phyloP scores from a whole-genome alignment of 2,329 filamentous ascomycete genomes.

The Aspergillus sp. region DNA sequence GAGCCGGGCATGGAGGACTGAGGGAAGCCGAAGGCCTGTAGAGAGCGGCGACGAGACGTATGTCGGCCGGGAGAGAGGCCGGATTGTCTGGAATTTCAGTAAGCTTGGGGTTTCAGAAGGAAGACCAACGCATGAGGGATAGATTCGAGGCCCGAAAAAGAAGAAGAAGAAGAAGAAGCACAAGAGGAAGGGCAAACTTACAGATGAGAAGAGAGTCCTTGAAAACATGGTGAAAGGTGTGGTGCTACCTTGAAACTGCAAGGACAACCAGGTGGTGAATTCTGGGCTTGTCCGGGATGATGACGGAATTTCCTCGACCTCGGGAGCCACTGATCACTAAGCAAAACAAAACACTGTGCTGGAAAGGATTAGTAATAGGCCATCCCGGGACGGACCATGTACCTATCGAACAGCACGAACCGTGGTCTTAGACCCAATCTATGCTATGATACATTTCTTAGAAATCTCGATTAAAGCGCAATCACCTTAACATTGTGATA shows the following conservation, averaged over 20 bases:
- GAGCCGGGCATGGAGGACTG: conserved; percentile 53
- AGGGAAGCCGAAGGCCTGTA: conserved; percentile 38
- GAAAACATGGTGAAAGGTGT: not conserved
- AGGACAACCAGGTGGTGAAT: not conserved
- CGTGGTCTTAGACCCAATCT: too few species aligned
- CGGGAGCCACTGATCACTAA: not conserved
- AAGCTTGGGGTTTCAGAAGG: not conserved
- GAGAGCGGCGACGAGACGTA: conserved; percentile 21
- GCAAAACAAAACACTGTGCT: not conserved
- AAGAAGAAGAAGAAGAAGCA: not conserved
- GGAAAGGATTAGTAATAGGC: not conserved
- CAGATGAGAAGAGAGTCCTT: not conserved
- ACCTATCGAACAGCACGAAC: too few species aligned
- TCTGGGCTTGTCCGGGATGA: not conserved
- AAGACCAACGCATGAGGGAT: not conserved
- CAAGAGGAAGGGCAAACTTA: not conserved
- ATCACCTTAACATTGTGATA: too few species aligned
- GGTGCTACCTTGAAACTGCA: not conserved
- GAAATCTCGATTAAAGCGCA: too few species aligned
- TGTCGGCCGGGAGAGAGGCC: conserved; percentile 28
- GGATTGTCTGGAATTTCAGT: conserved; percentile 25
- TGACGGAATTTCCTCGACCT: not conserved
- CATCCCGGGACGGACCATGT: not conserved
- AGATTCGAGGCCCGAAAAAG: not conserved
- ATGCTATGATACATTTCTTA: too few species aligned